Evolutionary conservation across 2,329 filamentous ascomycete genomes (phyloP), one percentile per base, ranked within the genome.

Genomic region (Penicillium glabrum): DNA sequence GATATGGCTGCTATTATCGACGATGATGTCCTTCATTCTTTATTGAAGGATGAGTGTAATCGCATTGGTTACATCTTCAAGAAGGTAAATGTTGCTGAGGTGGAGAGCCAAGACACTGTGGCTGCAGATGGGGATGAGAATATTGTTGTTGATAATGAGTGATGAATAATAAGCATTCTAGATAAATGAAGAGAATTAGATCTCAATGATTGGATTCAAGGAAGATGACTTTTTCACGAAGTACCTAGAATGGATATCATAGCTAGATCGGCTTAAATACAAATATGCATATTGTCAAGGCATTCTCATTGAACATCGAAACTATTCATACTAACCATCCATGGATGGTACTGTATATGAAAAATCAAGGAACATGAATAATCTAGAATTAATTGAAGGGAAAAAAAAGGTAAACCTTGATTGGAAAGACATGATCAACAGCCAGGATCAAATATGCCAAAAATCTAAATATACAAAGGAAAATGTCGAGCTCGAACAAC

Each of bases 11-110:
- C 65, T n/a, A 61, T 63, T n/a, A 39, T 72, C n/a, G 70, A 71
- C 53, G 72, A 69, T 27, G 66, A 74, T 55, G 67, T 72, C 1
- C 65, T 77, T 9, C 59, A 75, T 9, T 65, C 71, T 6, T 57
- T 77, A 37, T 53, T 77, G 5, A 69, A 64, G 27, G 74, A 77
- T 33, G 74, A 76, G 51, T 74, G 71, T 37, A 75, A 75, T 59
- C 61, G 72, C 6, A 66, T 77, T 13, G 65, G 67, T 5, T 77
- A 69, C 49, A 60, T 77, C n/a, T 77, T 77, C 43, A 75, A 75
- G 54, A 76, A 76, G 58, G 68, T 68, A 3, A 68, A 59, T 27
- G 54, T 56, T 37, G 63, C 65, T 2, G 66, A 69, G 46, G 54
- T 65, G n/a, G 59, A 56, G 49, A 54, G 19, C 44, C 53, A 53